These are phyloP conservation scores for Ocimum tenuiflorum DNA, from an alignment of 257 asterid genomes.

Conservation along the genomic window DNA sequence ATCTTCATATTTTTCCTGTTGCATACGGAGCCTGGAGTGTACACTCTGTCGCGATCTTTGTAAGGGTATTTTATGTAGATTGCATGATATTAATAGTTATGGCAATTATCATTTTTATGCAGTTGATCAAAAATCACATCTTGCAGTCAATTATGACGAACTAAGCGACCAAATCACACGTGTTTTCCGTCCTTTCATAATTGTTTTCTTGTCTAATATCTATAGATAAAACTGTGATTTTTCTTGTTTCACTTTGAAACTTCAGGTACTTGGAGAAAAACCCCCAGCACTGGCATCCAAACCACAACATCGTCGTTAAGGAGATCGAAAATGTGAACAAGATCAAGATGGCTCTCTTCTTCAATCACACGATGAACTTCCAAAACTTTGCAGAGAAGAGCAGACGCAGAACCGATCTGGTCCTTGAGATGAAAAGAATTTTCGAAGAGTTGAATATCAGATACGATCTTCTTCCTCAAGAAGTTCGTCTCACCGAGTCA, in stretches of 20 bases:
- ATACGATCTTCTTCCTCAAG: slow-evolving; percentile 84
- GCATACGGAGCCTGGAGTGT: too few relatives aligned
- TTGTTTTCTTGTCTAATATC: too few relatives aligned
- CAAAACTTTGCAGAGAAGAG: slow-evolving; percentile 65
- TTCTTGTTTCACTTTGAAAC: not conserved
- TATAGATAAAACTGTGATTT: too few relatives aligned
- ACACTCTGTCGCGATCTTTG: too few relatives aligned
- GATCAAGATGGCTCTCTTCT: slow-evolving; percentile 68
- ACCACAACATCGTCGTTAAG: slow-evolving; percentile 76
- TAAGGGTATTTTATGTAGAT: too few relatives aligned
- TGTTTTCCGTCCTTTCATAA: too few relatives aligned
- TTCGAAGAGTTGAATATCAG: slow-evolving; percentile 70
- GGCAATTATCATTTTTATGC: too few relatives aligned
- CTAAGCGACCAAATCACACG: too few relatives aligned
- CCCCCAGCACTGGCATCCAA: slow-evolving; percentile 71
- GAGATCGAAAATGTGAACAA: slow-evolving; percentile 88
- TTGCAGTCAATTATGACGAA: too few relatives aligned
- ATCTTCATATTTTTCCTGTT: too few relatives aligned
- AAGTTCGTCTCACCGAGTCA: slow-evolving; percentile 52
- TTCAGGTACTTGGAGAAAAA: slow-evolving; percentile 71
- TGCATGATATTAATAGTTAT: too few relatives aligned
- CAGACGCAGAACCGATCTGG: slow-evolving; percentile 58
- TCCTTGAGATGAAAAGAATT: slow-evolving; percentile 70
- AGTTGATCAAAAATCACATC: too few relatives aligned
- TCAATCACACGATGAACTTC: slow-evolving; percentile 92